Evolutionary conservation across 2,329 filamentous ascomycete genomes (phyloP).

Genomic region (Immersiporthe knoxdaviesiana): DNA sequence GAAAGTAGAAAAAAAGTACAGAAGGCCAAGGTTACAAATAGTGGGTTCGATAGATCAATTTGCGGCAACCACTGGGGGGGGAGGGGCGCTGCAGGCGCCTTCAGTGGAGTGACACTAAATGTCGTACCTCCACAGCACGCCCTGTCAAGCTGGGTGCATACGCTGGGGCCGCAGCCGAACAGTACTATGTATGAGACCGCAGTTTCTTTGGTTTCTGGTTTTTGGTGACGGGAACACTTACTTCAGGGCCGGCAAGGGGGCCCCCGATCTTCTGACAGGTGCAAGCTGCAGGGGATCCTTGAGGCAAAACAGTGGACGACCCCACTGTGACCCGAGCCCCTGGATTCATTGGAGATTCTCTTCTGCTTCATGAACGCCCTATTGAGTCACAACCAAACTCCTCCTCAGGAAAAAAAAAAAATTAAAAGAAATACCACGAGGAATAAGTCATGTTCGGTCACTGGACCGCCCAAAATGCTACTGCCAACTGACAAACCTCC

Average conservation of each 20-base stretch:
- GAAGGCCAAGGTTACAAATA: conserved; percentile 8
- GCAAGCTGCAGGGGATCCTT: conserved; percentile 1
- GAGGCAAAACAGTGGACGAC: conserved; percentile 4
- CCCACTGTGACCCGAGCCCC: not conserved
- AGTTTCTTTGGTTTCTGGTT: not conserved
- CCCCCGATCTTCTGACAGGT: conserved; percentile 12
- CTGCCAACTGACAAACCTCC: not conserved
- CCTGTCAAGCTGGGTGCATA: not conserved
- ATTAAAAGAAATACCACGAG: not conserved
- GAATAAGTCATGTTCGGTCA: not conserved
- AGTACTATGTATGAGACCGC: not conserved
- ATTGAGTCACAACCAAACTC: not conserved
- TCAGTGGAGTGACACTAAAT: not conserved
- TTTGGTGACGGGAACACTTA: not conserved
- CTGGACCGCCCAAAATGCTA: not conserved
- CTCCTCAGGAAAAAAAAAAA: too few species aligned
- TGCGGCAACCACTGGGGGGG: not conserved
- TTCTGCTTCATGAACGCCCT: not conserved
- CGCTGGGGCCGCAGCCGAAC: not conserved
- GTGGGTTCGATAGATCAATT: conserved; percentile 3
- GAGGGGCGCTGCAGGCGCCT: not conserved
- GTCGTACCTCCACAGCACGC: not conserved
- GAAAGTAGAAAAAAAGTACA: not conserved
- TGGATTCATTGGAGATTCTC: not conserved
- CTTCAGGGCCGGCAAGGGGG: not conserved